A percentile compares a stretch with the other conserved stretches of the same genome.
Conservation (phyloP, 2,329 filamentous ascomycete species). For the Clonostachys rhizophaga region DNA sequence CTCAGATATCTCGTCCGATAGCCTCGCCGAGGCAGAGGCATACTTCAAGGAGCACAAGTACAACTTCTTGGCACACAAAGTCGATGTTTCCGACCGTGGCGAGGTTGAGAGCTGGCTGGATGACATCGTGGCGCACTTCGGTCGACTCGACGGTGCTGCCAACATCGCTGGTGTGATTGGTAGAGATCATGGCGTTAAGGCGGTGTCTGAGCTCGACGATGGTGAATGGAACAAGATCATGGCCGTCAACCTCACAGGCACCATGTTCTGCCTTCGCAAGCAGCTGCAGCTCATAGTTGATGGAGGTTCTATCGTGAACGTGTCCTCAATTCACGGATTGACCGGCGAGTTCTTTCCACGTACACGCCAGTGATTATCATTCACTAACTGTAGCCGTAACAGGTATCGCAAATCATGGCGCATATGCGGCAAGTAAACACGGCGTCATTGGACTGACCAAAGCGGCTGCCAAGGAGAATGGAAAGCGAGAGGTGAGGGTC, state of each 20-base stretch:
- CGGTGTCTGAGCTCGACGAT: constrained; percentile 37
- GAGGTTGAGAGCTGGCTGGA: constrained; percentile 48
- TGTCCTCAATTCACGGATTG: constrained; percentile 38
- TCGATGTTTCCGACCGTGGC: constrained; percentile 40
- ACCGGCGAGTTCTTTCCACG: constrained; percentile 27
- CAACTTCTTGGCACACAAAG: constrained; percentile 27
- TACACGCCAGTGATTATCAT: neutral
- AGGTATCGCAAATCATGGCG: constrained; percentile 25
- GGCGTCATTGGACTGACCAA: constrained; percentile 27
- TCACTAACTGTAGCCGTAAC: neutral
- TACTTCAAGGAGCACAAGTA: constrained; percentile 16
- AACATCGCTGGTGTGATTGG: constrained; percentile 51
- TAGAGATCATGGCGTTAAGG: constrained; percentile 29
- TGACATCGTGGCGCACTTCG: constrained; percentile 38
- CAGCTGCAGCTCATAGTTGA: constrained; percentile 29
- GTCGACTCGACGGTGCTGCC: constrained; percentile 47
- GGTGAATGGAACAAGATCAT: constrained; percentile 44
- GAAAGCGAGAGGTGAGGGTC: constrained; percentile 33
- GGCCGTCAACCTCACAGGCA: constrained; percentile 42
- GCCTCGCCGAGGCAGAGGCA: constrained; percentile 17
- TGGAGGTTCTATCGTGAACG: constrained; percentile 55
- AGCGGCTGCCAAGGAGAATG: constrained; percentile 30
- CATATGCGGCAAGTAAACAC: constrained; percentile 33
- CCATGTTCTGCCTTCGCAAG: constrained; percentile 44
- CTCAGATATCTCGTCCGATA: constrained; percentile 25